Evolutionary conservation across 176 grass and related monocot genomes (phyloP).

Genomic region (Oryza brachyantha): DNA sequence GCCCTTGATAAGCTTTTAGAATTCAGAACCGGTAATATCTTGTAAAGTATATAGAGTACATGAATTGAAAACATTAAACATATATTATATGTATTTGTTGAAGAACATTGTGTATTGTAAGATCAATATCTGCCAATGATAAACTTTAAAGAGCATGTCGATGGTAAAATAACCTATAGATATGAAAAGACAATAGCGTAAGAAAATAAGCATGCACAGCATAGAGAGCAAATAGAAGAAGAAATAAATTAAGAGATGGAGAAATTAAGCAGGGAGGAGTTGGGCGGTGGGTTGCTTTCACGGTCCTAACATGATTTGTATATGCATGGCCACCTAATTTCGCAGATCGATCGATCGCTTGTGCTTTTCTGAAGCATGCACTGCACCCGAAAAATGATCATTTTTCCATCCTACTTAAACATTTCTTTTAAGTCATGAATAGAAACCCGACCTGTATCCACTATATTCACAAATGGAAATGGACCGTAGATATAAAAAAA

Average conservation of each 20-base stretch:
- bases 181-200: not conserved
- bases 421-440: too few relatives aligned
- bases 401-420: too few relatives aligned
- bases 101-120: too few relatives aligned
- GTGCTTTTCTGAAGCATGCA: not conserved
- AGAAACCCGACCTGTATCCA: too few relatives aligned
- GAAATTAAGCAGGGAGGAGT: not conserved
- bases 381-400: not conserved
- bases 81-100: too few relatives aligned
- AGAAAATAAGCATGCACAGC: not conserved
- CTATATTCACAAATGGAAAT: too few relatives aligned
- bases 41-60: too few relatives aligned
- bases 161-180: not conserved
- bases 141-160: not conserved
- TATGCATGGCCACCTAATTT: not conserved
- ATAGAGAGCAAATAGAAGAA: not conserved
- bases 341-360: not conserved
- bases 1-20: too few relatives aligned
- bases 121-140: not conserved
- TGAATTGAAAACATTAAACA: too few relatives aligned
- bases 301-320: not conserved
- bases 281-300: conserved; percentile 14
- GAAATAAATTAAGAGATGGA: not conserved
- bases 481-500: too few relatives aligned
- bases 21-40: too few relatives aligned